Conservation (phyloP, 805 yeast genomes). For the Metschnikowia kunwiensis region DNA sequence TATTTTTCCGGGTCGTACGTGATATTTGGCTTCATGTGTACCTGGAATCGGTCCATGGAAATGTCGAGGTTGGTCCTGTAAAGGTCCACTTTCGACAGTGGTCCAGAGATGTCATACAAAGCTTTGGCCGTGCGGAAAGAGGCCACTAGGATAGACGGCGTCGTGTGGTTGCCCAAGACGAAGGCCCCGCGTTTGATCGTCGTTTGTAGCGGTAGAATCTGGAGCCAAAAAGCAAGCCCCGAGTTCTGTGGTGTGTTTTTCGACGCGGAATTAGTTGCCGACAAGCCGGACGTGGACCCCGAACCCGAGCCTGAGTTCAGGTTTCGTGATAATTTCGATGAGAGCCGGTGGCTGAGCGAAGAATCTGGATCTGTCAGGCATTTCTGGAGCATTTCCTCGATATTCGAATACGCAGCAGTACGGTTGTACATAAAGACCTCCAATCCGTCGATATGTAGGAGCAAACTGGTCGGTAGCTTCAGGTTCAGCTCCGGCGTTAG, state of each 20-base stretch:
- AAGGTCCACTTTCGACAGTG: conserved; percentile 50
- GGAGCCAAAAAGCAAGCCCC: conserved; percentile 20
- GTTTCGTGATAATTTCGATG: not conserved
- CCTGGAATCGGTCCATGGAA: conserved; percentile 49
- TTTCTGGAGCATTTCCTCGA: conserved; percentile 40
- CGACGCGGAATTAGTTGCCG: not conserved
- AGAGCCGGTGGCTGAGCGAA: not conserved
- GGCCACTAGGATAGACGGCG: conserved; percentile 67
- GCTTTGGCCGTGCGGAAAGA: conserved; percentile 58
- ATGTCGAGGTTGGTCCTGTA: conserved; percentile 48
- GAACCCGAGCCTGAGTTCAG: conserved; percentile 2
- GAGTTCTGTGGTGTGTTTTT: not conserved
- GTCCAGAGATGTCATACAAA: conserved; percentile 49
- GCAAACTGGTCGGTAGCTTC: conserved; percentile 53
- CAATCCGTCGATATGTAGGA: conserved; percentile 65
- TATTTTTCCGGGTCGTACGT: conserved; percentile 41
- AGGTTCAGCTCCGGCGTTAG: conserved; percentile 35
- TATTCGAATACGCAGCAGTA: conserved; percentile 68
- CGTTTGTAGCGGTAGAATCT: conserved; percentile 60
- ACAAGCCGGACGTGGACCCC: not conserved
- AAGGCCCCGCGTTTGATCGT: conserved; percentile 64
- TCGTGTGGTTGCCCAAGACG: conserved; percentile 74
- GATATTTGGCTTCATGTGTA: conserved; percentile 68
- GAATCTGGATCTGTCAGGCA: not conserved
- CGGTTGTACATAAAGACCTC: conserved; percentile 84